Evolutionary conservation across 306 rosid species (phyloP).

Genomic region (Malus domestica): ASM211411v1 NC_041799.1:7974001-7974500

Average conservation of each 20-base stretch:
- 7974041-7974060: no score
- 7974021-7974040: no score
- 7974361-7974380: constrained; percentile 37
- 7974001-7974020: no score
- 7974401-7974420: constrained; percentile 17
- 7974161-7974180: neutral
- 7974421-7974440: neutral
- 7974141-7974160: no score
- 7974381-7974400: constrained; percentile 13
- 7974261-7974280: neutral
- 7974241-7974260: neutral
- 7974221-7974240: no score
- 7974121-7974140: no score
- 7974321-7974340: neutral
- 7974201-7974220: no score
- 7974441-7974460: neutral
- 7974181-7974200: neutral
- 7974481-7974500: neutral
- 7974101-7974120: no score
- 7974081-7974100: no score
- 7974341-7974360: constrained; percentile 2
- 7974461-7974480: neutral
- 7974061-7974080: no score
- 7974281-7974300: no score
- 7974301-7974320: neutral